Base-by-base conservation (phyloP, 2,329 filamentous ascomycete genomes). In the Aspergillus carbonarius region DNA sequence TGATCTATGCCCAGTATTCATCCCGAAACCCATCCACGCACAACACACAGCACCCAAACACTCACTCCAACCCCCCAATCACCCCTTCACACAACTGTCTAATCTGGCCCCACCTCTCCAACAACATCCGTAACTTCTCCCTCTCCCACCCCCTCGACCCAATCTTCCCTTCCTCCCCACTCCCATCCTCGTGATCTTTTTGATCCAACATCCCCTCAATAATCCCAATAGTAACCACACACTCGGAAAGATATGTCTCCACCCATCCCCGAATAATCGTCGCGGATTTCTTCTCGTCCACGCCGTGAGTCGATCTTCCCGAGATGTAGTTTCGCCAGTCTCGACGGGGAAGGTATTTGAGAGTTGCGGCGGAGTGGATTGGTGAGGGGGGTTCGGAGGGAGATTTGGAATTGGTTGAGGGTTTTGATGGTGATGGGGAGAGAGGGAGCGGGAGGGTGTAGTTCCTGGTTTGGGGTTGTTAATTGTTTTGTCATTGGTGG, bases 61-160 rank as follows among this genome's bases (percentile, higher is more conserved):
- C 10, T 37, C 25, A 51, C 20, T 37, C 18, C 49, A 40, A 15
- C 8, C 34, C 37, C 17, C 40, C 34, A 40, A 69, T 46, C 15
- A 66, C 67, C 17, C 40, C 52, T 10, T 69, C 57, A 59, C 72
- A 71, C 20, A 75, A 40, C 25, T 39, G 54, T 58, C 52, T 57
- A 30, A 76, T 73, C 58, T 75, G 73, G 32, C 55, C 67, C 74
- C 74, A 76, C 52, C 74, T 65, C 15, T 56, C 60, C 12, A 68
- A 30, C 34, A 73, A 47, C 46, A 61, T 47, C 17, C 59, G 30
- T 15, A 69, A 17, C 57, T 61, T 66, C n/a, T 50, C 50, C 7
- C 59, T 59, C 23, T 61, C 61, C 54, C 51, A 54, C 20, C 30
- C 42, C 27, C 2, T 17, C 17, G 37, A 44, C 17, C 51, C 15